Evolutionary conservation across 805 yeast species (phyloP).

Genomic region (Saturnispora kantuleensis): DNA sequence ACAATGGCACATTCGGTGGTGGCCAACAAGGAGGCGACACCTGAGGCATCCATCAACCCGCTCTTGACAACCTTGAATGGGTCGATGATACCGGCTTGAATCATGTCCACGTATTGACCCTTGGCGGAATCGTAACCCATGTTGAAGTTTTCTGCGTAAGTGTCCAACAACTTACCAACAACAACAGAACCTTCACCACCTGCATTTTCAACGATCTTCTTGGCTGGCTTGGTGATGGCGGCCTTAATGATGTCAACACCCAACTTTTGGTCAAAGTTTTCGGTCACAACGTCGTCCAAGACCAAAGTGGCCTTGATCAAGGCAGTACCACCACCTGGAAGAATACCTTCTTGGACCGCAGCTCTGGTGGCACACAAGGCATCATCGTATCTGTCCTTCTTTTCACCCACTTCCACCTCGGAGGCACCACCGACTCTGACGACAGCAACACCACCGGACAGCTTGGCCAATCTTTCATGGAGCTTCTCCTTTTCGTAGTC

Average conservation of each 20-base stretch:
- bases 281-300: slow-evolving; percentile 60
- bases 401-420: slow-evolving; percentile 97
- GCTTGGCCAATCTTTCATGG: slow-evolving; percentile 94
- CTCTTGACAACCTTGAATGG: slow-evolving; percentile 97
- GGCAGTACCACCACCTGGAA: slow-evolving; percentile 99
- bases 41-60: slow-evolving; percentile 92
- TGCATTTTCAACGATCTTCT: slow-evolving; percentile 90
- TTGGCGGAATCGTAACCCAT: slow-evolving; percentile 86
- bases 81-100: slow-evolving; percentile 93
- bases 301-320: slow-evolving; percentile 80
- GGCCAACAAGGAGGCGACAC: slow-evolving; percentile 94
- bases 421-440: slow-evolving; percentile 95
- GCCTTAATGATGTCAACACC: slow-evolving; percentile 90
- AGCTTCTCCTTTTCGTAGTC: slow-evolving; percentile 95
- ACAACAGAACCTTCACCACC: slow-evolving; percentile 97
- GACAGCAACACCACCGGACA: slow-evolving; percentile 98
- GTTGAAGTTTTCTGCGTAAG: slow-evolving; percentile 63
- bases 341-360: slow-evolving; percentile 96
- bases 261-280: slow-evolving; percentile 90
- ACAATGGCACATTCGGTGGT: slow-evolving; percentile 98
- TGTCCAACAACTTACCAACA: slow-evolving; percentile 74
- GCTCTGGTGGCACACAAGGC: slow-evolving; percentile 98
- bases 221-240: slow-evolving; percentile 93
- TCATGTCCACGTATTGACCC: slow-evolving; percentile 92
- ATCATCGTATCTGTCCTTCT: slow-evolving; percentile 98